Conservation (phyloP, 2,329 filamentous ascomycete genomes). For the Teratosphaeria epicoccoides region DNA sequence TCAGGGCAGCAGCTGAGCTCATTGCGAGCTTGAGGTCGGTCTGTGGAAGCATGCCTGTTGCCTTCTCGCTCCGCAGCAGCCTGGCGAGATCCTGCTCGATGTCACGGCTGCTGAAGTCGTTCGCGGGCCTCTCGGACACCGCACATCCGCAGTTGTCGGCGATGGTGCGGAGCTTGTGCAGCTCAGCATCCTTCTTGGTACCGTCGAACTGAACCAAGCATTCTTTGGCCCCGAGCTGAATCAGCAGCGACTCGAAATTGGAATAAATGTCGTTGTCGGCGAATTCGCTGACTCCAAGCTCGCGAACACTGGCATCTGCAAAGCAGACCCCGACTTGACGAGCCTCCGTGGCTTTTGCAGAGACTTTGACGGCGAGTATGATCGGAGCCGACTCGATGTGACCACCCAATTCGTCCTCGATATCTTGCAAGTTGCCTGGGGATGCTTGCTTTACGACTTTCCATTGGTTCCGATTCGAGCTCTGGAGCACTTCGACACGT, state of each 20-base stretch:
- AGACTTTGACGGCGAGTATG: conserved; percentile 88
- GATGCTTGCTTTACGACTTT: conserved; percentile 76
- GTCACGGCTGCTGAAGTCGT: conserved; percentile 78
- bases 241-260: conserved; percentile 92
- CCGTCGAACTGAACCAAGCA: conserved; percentile 76
- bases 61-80: conserved; percentile 75
- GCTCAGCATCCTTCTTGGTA: conserved; percentile 72
- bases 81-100: conserved; percentile 91
- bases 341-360: conserved; percentile 74
- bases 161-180: conserved; percentile 77
- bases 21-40: conserved; percentile 92
- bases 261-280: conserved; percentile 98
- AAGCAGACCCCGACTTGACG: conserved; percentile 91
- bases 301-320: conserved; percentile 88
- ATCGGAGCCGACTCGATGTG: conserved; percentile 84
- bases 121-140: conserved; percentile 63
- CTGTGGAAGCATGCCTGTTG: conserved; percentile 67
- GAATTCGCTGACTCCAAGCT: conserved; percentile 94
- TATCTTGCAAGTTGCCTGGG: conserved; percentile 89
- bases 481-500: conserved; percentile 82
- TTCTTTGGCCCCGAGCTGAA: conserved; percentile 91
- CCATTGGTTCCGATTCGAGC: conserved; percentile 74
- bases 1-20: conserved; percentile 84
- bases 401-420: conserved; percentile 86
- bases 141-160: conserved; percentile 88